Evolutionary conservation across 306 rosid genomes (phyloP), one percentile per base, ranked within the genome.

Genomic region (Castanea mollissima): DNA sequence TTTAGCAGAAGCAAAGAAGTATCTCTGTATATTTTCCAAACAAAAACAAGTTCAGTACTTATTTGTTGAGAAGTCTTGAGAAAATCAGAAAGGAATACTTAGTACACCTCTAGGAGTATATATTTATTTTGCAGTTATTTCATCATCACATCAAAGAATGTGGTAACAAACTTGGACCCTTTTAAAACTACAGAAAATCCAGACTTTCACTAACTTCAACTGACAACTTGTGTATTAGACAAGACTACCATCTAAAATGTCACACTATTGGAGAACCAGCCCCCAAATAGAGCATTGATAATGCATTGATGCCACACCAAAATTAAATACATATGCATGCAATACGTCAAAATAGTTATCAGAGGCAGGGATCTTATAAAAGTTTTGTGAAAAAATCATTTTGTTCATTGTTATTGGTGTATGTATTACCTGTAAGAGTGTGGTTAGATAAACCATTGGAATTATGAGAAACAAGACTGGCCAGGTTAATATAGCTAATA

Each of bases 401-500:
- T 1, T 23, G 8, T 27, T 32, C 19, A 5, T 25, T 27, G n/a
- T 62, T 14, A 27, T 62, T 62, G 41, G 38, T 62, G 35, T 62
- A 11, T 14, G 31, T 0, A 55, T 55, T 87, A 90, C 94, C 94
- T 90, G 88, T 68, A 88, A 52, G 52, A 72, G 73, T 54, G 71
- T 9, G 4, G 91, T 77, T 3, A 81, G 12, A 60, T 55, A 88
- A 16, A 90, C 35, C 83, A 85, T 87, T 18, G 91, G 86, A 35
- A 85, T 55, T 9, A 84, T 70, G 64, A 85, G 78, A 85, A 87
- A 69, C 78, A 90, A 57, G 51, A 88, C 86, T 78, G 82, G 94
- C 94, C 92, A 90, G 60, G 91, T 77, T 27, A 90, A 46, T 25
- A 80, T 54, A 73, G 84, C 83, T 46, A 90, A 62, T 73, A 90